These are phyloP conservation scores for Populus euphratica DNA, from an alignment of 345 rosid species.

Conservation along the genomic window DNA sequence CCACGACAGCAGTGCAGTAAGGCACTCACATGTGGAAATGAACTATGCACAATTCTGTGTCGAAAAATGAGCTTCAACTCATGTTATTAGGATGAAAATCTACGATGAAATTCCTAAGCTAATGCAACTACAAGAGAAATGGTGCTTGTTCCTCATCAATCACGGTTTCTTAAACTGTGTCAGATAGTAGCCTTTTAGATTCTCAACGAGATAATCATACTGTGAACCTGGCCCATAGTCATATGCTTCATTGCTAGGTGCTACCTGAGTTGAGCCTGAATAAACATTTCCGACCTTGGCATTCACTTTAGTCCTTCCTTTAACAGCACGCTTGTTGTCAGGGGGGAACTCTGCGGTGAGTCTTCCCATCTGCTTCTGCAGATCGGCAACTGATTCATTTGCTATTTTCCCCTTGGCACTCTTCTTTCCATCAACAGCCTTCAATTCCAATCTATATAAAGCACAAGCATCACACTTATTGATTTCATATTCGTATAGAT, in stretches of 20 bases:
- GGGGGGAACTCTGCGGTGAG: slow-evolving; percentile 82
- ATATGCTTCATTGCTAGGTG: slow-evolving; percentile 44
- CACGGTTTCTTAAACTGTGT: slow-evolving; percentile 24
- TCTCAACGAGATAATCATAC: slow-evolving; percentile 64
- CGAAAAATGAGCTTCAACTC: slow-evolving; percentile 21
- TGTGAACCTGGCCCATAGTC: slow-evolving; percentile 58
- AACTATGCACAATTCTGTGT: slow-evolving; percentile 23
- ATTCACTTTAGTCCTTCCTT: slow-evolving; percentile 60
- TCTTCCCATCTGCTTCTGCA: slow-evolving; percentile 96
- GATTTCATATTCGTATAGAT: slow-evolving; percentile 96
- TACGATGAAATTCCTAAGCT: slow-evolving; percentile 16
- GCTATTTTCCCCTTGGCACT: slow-evolving; percentile 62
- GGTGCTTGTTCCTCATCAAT: slow-evolving; percentile 8
- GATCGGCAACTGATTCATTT: slow-evolving; percentile 77
- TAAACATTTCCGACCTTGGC: slow-evolving; percentile 37
- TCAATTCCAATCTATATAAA: slow-evolving; percentile 86
- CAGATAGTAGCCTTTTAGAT: slow-evolving; percentile 55
- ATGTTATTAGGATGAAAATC: slow-evolving; percentile 24
- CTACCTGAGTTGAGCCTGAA: slow-evolving; percentile 39
- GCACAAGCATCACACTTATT: slow-evolving; percentile 91
- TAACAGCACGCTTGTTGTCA: slow-evolving; percentile 66
- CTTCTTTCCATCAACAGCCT: slow-evolving; percentile 92
- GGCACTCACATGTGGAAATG: slow-evolving; percentile 13
- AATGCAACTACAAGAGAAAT: not conserved
- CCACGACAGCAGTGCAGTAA: slow-evolving; percentile 11